phyloP scores from a whole-genome alignment of 768 basidiomycete genomes.

The Rhizopogon salebrosus region DNA sequence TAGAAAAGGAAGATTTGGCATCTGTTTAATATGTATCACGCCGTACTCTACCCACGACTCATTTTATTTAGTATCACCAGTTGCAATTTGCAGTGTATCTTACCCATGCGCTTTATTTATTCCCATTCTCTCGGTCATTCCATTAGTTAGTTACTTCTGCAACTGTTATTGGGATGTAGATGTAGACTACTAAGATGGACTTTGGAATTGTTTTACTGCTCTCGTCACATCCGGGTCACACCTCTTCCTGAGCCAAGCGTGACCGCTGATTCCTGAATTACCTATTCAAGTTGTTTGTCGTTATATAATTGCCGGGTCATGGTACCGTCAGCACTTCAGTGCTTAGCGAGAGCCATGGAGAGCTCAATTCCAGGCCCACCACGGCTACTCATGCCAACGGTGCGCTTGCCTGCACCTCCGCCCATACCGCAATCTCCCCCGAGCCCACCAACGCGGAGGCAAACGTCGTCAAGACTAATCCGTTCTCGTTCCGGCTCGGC shows the following conservation, averaged over 20 bases:
- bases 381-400: slow-evolving; percentile 29
- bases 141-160: not conserved
- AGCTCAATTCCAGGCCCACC: slow-evolving; percentile 4
- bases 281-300: no score
- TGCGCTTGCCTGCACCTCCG: slow-evolving; percentile 17
- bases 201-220: not conserved
- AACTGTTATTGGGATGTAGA: not conserved
- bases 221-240: not conserved
- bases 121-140: not conserved
- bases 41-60: not conserved
- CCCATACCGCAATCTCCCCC: slow-evolving; percentile 7
- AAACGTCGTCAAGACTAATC: slow-evolving; percentile 20
- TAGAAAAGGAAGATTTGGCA: not conserved
- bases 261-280: not conserved
- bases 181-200: not conserved
- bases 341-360: not conserved
- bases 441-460: slow-evolving; percentile 16
- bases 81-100: not conserved
- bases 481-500: slow-evolving; percentile 29
- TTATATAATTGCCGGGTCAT: no score
- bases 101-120: not conserved
- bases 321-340: not conserved
- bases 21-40: not conserved
- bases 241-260: not conserved
- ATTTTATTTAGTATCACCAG: not conserved